These are phyloP conservation scores for Boletus rubroflammeus DNA, from an alignment of 768 basidiomycete species.

Conservation along the genomic window DNA sequence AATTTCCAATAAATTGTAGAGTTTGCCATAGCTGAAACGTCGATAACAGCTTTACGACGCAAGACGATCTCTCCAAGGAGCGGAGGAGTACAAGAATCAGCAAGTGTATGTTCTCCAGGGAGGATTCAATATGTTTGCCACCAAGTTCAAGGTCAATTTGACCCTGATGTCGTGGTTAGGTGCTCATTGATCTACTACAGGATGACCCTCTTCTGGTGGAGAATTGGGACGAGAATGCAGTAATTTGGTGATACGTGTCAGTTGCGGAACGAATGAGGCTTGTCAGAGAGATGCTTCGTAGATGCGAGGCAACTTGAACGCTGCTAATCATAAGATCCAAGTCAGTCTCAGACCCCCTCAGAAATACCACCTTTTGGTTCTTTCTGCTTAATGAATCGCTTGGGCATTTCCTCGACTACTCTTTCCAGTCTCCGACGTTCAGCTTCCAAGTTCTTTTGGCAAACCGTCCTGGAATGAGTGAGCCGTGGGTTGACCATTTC, in stretches of 20 bases:
- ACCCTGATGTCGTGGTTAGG: background rate
- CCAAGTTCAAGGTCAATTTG: slow-evolving; percentile 53
- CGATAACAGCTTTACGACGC: slow-evolving; percentile 60
- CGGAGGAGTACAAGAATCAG: slow-evolving; percentile 44
- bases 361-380: slow-evolving; percentile 29
- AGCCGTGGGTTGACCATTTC: slow-evolving; percentile 4
- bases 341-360: slow-evolving; percentile 6
- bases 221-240: slow-evolving; percentile 58
- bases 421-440: slow-evolving; percentile 54
- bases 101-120: slow-evolving; percentile 64
- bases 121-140: slow-evolving; percentile 72
- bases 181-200: slow-evolving; percentile 30
- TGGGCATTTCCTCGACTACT: slow-evolving; percentile 60
- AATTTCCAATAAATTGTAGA: background rate
- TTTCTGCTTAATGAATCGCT: slow-evolving; percentile 46
- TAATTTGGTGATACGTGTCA: slow-evolving; percentile 49
- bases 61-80: slow-evolving; percentile 43
- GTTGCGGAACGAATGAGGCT: background rate
- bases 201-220: slow-evolving; percentile 69
- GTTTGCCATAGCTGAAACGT: slow-evolving; percentile 2
- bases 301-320: background rate
- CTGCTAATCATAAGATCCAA: background rate
- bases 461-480: slow-evolving; percentile 51
- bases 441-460: slow-evolving; percentile 50
- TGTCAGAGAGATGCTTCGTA: background rate